These are phyloP conservation scores for Tremella mesenterica DNA, from an alignment of 768 basidiomycete species.

Conservation along the genomic window DNA sequence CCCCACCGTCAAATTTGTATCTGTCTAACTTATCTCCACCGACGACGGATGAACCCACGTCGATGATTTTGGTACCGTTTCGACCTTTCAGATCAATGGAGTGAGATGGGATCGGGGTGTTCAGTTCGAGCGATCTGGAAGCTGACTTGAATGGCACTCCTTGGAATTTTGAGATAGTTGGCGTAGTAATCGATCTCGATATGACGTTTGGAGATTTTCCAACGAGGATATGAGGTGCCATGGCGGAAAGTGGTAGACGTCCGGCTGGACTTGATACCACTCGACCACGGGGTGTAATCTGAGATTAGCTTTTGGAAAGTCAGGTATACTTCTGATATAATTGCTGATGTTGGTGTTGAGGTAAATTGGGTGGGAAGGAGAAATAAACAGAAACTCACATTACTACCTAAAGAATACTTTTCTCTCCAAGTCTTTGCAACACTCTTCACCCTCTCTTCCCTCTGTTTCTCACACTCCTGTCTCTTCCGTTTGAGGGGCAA, in stretches of 20 bases:
- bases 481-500: conserved; percentile 10
- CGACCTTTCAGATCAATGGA: too few species aligned
- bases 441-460: conserved; percentile 19
- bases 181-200: too few species aligned
- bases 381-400: background rate
- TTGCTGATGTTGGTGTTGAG: background rate
- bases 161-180: too few species aligned
- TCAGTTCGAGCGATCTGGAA: too few species aligned
- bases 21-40: too few species aligned
- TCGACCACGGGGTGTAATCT: background rate
- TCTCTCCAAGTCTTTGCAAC: conserved; percentile 25
- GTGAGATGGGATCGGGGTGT: too few species aligned
- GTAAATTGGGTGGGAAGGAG: background rate
- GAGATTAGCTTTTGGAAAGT: background rate
- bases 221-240: background rate
- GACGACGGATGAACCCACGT: too few species aligned
- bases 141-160: too few species aligned
- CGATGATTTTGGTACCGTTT: too few species aligned
- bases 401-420: conserved; percentile 20
- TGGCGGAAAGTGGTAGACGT: background rate
- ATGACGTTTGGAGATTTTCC: background rate
- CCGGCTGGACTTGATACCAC: too few species aligned
- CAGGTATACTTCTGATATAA: background rate
- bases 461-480: conserved; percentile 12
- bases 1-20: too few species aligned